Base-by-base conservation (phyloP, 495 filamentous ascomycete genomes). In the Thermochaetoides thermophila region DNA sequence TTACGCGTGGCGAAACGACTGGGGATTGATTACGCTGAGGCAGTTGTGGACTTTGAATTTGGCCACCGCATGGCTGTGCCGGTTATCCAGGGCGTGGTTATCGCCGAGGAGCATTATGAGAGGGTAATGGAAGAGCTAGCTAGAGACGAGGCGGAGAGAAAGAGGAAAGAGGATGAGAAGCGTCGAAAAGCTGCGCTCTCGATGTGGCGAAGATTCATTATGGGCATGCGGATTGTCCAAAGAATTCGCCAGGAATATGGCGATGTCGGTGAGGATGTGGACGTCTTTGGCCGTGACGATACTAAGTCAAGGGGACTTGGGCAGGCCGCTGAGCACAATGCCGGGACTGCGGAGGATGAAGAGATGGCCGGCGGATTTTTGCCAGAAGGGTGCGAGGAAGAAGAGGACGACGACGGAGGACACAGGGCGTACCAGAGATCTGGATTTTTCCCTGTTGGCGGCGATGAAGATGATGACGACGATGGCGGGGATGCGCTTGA, bases 1-100 rank as follows among this genome's bases (percentile, higher is more conserved):
- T 76, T 73, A 25, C 73, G 71, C 31, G 61, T 96, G 7, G 93
- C 86, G 42, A 86, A 81, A 45, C 73, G 77, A 35, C 65, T 99
- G 2, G 74, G 71, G 11, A 77, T 99, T 24, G 81, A 92, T 43
- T 91, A 76, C 51, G 91, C 91, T 1, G 89, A 99, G 48, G 89
- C 91, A 13, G 87, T 94, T 7, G 86, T 80, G 3, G 91, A 84
- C 3, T 99, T 99, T 56, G 89, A 99, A 52, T 99, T 99, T 56
- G 81, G 83, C 7, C 76, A 81, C 29, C 76, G 85, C 42, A 81
- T 87, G 68, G 91, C 89, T 7, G 81, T 95, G 12, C 89, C 89
- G 7, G 75, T 92, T 2, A 74, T 96, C 27, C 75, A 84, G 30
- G 89, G 91, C 0, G 84, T 96, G 0, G 84, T 99, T 0, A 64